Evolutionary conservation across 306 rosid genomes (phyloP), one percentile per base, ranked within the genome.

Genomic region (Arachis hypogaea): DNA sequence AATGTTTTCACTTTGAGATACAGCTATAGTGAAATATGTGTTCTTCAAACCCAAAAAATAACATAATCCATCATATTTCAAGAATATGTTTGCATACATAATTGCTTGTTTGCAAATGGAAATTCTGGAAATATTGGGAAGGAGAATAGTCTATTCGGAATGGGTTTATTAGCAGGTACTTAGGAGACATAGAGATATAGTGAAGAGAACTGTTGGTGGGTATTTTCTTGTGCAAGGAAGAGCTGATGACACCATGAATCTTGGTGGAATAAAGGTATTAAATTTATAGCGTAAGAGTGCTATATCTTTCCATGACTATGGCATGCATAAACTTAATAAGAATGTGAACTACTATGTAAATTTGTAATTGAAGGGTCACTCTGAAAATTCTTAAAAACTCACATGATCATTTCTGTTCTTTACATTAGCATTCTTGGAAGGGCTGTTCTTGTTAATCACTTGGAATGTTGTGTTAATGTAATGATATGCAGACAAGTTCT

Each of bases 161-260:
- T 50, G 57, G 46, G 61, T 45, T 4, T 58, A 65, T 28, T 54
- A 16, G 57, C 90, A 89, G 97, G 76, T 78, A 40, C 88, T 93
- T 47, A 82, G 98, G 81, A 87, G 97, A 86, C 96, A 89, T 38
- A 96, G 98, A 82, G 98, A 93, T 81, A 77, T 93, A 68, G 7
- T 93, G 75, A 89, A 67, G 72, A 83, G 93, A 83, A 86, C 84
- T 11, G 87, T 76, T 38, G 90, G 96, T 68, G 96, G 98, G 57
- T 78, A 81, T 77, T 67, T 80, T 6, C 18, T 75, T n/a, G 92
- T 93, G 51, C 96, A 93, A 69, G 98, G 98, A 41, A 84, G 98
- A 81, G 93, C 93, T 10, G 98, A 93, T 76, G 98, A 88, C 79
- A 93, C 98, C 18, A 93, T 93, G 97, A 93, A 88, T 78, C 93